phyloP scores from a whole-genome alignment of 1,284 basidiomycete species.

The Ustilago vetiveriae region DNA sequence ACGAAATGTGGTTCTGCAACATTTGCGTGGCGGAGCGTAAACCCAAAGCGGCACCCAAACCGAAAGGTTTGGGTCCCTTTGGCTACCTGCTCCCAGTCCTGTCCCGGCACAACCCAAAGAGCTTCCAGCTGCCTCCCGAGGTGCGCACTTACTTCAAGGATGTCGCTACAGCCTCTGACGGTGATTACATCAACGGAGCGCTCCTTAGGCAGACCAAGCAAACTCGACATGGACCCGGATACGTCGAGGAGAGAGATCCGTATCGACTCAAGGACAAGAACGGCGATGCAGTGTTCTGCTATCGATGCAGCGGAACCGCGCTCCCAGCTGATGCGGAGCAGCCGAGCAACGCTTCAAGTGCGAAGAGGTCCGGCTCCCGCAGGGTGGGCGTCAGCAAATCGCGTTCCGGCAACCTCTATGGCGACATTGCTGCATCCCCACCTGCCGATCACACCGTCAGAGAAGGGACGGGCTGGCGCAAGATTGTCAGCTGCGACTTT shows the following conservation, averaged over 20 bases:
- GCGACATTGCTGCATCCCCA: slow-evolving; percentile 4
- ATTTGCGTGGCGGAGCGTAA: slow-evolving; percentile 71
- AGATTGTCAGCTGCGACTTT: slow-evolving; percentile 92
- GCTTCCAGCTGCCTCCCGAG: slow-evolving; percentile 89
- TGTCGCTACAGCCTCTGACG: slow-evolving; percentile 65
- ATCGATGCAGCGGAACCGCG: slow-evolving; percentile 84
- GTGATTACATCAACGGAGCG: slow-evolving; percentile 74
- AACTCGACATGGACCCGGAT: slow-evolving; percentile 83
- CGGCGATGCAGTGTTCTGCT: slow-evolving; percentile 84
- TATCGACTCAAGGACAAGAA: slow-evolving; percentile 86
- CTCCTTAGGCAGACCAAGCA: slow-evolving; percentile 66
- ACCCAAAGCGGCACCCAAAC: slow-evolving; percentile 26
- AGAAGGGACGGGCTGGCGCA: slow-evolving; percentile 65
- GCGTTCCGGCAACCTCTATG: slow-evolving; percentile 2
- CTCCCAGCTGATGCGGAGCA: slow-evolving; percentile 67
- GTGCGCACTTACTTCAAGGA: slow-evolving; percentile 86
- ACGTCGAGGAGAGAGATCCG: slow-evolving; percentile 89
- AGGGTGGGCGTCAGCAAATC: slow-evolving; percentile 1
- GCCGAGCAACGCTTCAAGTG: background rate
- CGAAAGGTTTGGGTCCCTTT: slow-evolving; percentile 64
- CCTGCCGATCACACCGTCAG: slow-evolving; percentile 30
- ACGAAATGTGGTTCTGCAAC: slow-evolving; percentile 93
- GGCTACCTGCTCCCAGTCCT: slow-evolving; percentile 76
- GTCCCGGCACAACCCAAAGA: slow-evolving; percentile 76
- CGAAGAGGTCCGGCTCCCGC: background rate